Conservation (phyloP, 75 land plant species). For the Adiantum capillusveneris region DNA sequence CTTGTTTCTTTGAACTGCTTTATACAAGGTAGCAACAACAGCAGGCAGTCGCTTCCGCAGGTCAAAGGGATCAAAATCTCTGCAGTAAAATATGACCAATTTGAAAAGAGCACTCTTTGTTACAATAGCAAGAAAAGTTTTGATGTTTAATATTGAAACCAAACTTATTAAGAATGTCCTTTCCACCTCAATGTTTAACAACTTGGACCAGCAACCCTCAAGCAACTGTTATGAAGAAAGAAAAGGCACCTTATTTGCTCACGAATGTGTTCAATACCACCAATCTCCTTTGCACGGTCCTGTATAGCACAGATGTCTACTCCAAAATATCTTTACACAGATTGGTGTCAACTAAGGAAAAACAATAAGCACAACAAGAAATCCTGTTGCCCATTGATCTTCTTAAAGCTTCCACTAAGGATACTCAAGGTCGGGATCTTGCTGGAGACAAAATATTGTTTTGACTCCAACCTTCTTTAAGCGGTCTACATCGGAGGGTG, state of each 20-base stretch:
- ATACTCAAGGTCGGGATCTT: conserved; percentile 95
- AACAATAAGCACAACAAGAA: too few species aligned
- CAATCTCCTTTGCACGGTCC: conserved; percentile 42
- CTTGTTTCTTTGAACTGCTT: conserved; percentile 54
- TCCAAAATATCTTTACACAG: conserved; percentile 60
- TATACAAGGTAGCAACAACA: conserved; percentile 64
- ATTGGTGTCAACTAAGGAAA: too few species aligned
- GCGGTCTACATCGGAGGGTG: conserved; percentile 86
- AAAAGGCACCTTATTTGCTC: conserved; percentile 72
- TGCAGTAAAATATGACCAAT: conserved; percentile 13
- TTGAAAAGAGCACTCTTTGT: too few species aligned
- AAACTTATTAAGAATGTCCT: too few species aligned
- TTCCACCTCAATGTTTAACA: too few species aligned
- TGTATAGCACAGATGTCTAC: conserved; percentile 79
- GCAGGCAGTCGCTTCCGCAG: conserved; percentile 74
- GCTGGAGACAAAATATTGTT: conserved; percentile 86
- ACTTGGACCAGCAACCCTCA: too few species aligned
- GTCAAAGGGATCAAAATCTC: conserved; percentile 95
- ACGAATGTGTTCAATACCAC: conserved; percentile 73
- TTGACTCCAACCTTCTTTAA: conserved; percentile 72
- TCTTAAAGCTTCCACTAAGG: conserved; percentile 14
- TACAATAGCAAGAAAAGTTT: neutral
- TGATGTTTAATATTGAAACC: too few species aligned
- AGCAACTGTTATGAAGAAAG: neutral
- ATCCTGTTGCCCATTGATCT: too few species aligned